Base-by-base conservation (phyloP, 805 yeast species). In the Sugiyamaella lignohabitans region DNA sequence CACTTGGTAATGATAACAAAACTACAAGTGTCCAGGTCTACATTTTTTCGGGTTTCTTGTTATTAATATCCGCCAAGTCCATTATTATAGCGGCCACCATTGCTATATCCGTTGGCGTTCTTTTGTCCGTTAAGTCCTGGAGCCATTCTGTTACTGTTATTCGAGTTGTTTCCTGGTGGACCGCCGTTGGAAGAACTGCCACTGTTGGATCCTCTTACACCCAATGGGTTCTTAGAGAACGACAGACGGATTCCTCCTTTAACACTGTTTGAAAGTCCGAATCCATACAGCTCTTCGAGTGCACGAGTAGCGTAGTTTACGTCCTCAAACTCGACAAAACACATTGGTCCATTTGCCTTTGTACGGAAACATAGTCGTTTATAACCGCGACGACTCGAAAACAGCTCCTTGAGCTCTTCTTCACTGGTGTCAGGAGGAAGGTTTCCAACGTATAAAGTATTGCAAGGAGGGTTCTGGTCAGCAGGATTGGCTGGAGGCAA, bases 401-500 rank as follows among this genome's bases (percentile, higher is more conserved):
- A 93, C 53, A 93, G 68, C 35, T 86, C 81, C 56, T 96, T 79
- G 53, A 93, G 75, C 64, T 93, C 98, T 47, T 83, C 84, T 62
- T 93, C 98, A 2, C 94, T 83, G 2, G 97, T 95, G 70, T 93
- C 96, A 16, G 96, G 96, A 2, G 98, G 98, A 59, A 93, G 73
- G 64, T 93, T 93, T 17, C 98, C 98, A 41, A 93, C 98, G 59
- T 93, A 93, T 47, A 93, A 71, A 0, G 98, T 93, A 64, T 93
- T 93, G 69, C 98, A 93, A 5, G 98, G 98, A 2, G 98, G 98
- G 62, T 93, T 93, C 67, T 93, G 98, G 66, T 93, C 98, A 1
- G 98, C 98, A 4, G 98, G 98, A 60, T 91, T 91, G 1, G 96
- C 96, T 2, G 73, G 73, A 3, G 73, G 73, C 43, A 70, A 53